These are phyloP conservation scores for Lecanosticta acicola DNA, from an alignment of 2,329 filamentous ascomycete genomes.

Conservation along the genomic window DNA sequence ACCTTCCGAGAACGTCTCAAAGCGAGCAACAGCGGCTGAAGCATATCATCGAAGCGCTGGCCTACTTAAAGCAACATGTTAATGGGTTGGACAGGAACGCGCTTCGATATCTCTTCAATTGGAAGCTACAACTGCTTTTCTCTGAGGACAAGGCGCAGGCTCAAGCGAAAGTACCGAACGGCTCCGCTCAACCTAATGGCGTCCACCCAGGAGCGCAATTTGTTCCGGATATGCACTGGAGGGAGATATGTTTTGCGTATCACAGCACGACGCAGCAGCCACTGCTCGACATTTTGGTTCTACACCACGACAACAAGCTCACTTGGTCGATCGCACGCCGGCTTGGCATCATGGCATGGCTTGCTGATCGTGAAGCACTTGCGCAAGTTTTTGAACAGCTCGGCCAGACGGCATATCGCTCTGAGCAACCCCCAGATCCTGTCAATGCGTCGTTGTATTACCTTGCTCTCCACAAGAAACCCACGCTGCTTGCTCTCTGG, in stretches of 20 bases:
- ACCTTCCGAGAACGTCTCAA: constrained; percentile 34
- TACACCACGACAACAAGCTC: constrained; percentile 72
- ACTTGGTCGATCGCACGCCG: constrained; percentile 80
- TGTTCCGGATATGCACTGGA: constrained; percentile 50
- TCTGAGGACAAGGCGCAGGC: constrained; percentile 1
- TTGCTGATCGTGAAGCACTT: constrained; percentile 69
- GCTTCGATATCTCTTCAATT: constrained; percentile 30
- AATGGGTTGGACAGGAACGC: constrained; percentile 26
- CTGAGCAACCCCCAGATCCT: constrained; percentile 79
- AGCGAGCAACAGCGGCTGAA: constrained; percentile 24
- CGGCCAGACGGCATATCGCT: constrained; percentile 88
- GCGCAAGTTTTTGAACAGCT: constrained; percentile 84
- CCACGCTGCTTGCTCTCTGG: constrained; percentile 85
- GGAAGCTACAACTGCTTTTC: constrained; percentile 25
- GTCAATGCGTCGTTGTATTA: constrained; percentile 90
- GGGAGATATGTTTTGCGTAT: constrained; percentile 81
- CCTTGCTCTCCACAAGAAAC: constrained; percentile 80
- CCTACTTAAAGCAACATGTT: constrained; percentile 24
- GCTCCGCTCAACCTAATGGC: constrained; percentile 26
- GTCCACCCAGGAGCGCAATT: constrained; percentile 4
- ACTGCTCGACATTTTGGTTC: constrained; percentile 61
- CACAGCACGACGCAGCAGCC: constrained; percentile 71
- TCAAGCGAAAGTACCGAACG: constrained; percentile 3
- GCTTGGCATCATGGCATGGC: constrained; percentile 92
- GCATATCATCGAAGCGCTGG: constrained; percentile 23